phyloP scores from a whole-genome alignment of 768 basidiomycete species.

The Boletus sensibilis region DNA sequence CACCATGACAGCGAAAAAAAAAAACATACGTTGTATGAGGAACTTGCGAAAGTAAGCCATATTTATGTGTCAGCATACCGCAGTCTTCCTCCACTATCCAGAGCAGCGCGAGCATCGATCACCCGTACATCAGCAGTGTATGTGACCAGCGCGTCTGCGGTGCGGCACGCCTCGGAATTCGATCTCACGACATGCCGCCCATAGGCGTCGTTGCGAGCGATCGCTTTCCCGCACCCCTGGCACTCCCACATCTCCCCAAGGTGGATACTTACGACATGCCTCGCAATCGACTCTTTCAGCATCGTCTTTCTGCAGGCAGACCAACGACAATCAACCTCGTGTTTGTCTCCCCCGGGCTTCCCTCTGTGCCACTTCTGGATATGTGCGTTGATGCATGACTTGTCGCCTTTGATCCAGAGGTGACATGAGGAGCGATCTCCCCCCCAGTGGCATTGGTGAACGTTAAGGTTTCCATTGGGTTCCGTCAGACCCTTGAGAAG shows the following conservation, averaged over 20 bases:
- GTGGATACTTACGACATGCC: constrained; percentile 16
- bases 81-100: not conserved
- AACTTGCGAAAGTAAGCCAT: too few relatives aligned
- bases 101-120: constrained; percentile 4
- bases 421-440: constrained; percentile 2
- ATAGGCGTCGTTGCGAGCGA: constrained; percentile 10
- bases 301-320: constrained; percentile 13
- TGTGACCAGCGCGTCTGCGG: constrained; percentile 4
- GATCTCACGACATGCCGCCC: constrained; percentile 5
- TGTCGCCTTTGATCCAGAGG: constrained; percentile 19
- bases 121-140: constrained; percentile 5
- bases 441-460: constrained; percentile 16
- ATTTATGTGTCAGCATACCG: not conserved
- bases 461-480: not conserved
- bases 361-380: constrained; percentile 21
- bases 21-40: not conserved
- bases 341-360: constrained; percentile 10
- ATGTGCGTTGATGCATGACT: constrained; percentile 12
- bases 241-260: constrained; percentile 18
- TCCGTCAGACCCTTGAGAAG: constrained; percentile 2
- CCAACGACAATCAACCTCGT: constrained; percentile 6
- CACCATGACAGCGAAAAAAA: not conserved
- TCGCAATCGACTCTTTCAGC: constrained; percentile 22
- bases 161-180: not conserved
- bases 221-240: constrained; percentile 10